Base-by-base conservation (phyloP, 352 stramenopile species). In the Albugo candida region DNA sequence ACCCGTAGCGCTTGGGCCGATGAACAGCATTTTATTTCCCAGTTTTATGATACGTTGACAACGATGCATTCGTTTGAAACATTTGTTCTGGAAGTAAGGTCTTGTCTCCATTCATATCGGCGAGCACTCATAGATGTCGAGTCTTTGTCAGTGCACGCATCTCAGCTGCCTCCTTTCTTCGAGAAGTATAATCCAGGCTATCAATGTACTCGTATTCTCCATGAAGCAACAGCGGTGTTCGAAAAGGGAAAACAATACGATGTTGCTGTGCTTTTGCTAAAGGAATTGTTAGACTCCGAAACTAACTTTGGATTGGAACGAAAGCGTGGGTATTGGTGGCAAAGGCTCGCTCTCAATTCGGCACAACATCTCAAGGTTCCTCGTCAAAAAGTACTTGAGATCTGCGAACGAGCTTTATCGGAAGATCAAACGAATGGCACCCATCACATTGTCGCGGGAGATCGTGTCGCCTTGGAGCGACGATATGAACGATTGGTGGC, bases 181-280 rank as follows among this genome's bases (percentile, higher is more conserved):
- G 54, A 56, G 20, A 80, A 70, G 36, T 86, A 62, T 48, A 73
- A 85, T 40, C 74, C 73, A 2, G 70, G 67, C 1, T 83, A 89
- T 40, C 67, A 79, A 41, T 49, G 87, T 2, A 63, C 72, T 34
- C 63, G 70, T n/a, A 58, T 70, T 11, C 52, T 91, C 10, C 55
- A 84, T 39, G 63, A 52, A 10, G 72, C 70, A 0, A 70, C 73
- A 19, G 45, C 40, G 0, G 19, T 87, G 13, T 91, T 85, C 40
- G 78, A 91, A 36, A 86, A 84, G 56, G 68, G 71, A 41, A 64
- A 72, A 0, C 75, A 73, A 54, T 84, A 91, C 50, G 58, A 82
- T 40, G 61, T 81, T 5, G 72, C 78, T 6, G 63, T 68, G 0
- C 51, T 77, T 11, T 35, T 91, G 17, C 58, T 91, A 11, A 74